Conservation (phyloP, 495 filamentous ascomycete species). For the Saxispiralis lemnorum region DNA sequence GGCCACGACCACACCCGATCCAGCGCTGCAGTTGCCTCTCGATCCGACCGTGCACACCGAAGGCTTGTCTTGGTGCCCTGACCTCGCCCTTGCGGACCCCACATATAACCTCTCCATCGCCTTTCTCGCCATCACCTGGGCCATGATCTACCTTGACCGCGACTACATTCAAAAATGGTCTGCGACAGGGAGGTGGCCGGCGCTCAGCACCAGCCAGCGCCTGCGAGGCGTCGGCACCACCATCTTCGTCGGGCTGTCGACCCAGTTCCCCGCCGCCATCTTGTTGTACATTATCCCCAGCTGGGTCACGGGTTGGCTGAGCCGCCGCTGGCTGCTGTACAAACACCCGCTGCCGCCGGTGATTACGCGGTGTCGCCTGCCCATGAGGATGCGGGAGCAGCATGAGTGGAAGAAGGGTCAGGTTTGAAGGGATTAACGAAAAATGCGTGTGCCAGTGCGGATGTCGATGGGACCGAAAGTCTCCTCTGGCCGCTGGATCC, state of each 20-base stretch:
- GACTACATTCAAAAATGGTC: not conserved
- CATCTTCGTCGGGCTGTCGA: not conserved
- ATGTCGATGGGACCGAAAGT: too few species aligned
- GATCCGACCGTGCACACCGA: slow-evolving; percentile 45
- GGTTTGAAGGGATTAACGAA: too few species aligned
- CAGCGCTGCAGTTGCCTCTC: slow-evolving; percentile 10
- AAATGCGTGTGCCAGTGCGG: too few species aligned
- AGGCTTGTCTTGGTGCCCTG: slow-evolving; percentile 65
- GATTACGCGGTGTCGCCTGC: not conserved
- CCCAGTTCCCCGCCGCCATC: slow-evolving; percentile 8
- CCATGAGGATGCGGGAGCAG: too few species aligned
- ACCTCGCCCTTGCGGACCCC: slow-evolving; percentile 56
- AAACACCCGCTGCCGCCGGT: slow-evolving; percentile 1
- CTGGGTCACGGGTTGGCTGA: slow-evolving; percentile 1
- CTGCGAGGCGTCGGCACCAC: not conserved
- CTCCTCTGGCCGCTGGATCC: too few species aligned
- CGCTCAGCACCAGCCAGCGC: not conserved
- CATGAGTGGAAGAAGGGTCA: too few species aligned
- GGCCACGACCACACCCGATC: slow-evolving; percentile 8
- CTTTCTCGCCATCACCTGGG: slow-evolving; percentile 20
- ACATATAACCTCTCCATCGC: slow-evolving; percentile 41
- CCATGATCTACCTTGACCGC: slow-evolving; percentile 14
- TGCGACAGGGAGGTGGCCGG: not conserved
- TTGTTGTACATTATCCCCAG: slow-evolving; percentile 12
- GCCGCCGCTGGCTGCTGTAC: slow-evolving; percentile 1